These are phyloP conservation scores for Gorgonomyces haynaldii DNA, from an alignment of 192 early-diverging fungal genomes.

Conservation along the genomic window DNA sequence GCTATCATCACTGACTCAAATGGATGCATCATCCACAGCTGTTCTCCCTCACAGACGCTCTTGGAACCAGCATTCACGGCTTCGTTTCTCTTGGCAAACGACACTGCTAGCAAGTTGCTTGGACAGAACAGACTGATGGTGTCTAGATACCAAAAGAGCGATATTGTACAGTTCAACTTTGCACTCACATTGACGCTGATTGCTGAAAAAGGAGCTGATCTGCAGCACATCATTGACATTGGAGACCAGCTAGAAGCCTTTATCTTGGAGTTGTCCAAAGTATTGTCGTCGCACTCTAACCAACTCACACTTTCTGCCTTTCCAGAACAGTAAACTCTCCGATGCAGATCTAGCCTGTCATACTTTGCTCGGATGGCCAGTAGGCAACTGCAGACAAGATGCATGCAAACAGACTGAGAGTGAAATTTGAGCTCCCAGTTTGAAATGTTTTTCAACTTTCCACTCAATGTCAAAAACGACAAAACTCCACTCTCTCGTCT, in stretches of 20 bases:
- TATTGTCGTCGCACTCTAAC: too few relatives aligned
- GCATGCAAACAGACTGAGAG: too few relatives aligned
- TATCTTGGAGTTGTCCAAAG: not conserved
- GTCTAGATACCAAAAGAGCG: slow-evolving; percentile 1
- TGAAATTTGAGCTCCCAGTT: too few relatives aligned
- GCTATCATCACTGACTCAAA: not conserved
- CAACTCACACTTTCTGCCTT: too few relatives aligned
- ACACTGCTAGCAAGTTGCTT: not conserved
- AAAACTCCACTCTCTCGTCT: slow-evolving; percentile 46
- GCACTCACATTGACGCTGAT: slow-evolving; percentile 4
- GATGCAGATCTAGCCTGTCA: too few relatives aligned
- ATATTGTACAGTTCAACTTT: slow-evolving; percentile 7
- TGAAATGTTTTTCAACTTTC: too few relatives aligned
- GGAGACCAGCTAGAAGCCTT: not conserved
- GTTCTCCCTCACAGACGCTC: slow-evolving; percentile 1
- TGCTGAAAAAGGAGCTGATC: slow-evolving; percentile 2
- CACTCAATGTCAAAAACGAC: too few relatives aligned
- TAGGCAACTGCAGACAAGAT: too few relatives aligned
- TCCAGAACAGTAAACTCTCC: too few relatives aligned
- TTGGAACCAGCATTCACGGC: slow-evolving; percentile 9
- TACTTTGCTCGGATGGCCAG: too few relatives aligned
- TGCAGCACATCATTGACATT: not conserved
- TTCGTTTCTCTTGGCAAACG: slow-evolving; percentile 2
- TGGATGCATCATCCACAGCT: not conserved
- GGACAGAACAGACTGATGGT: slow-evolving; percentile 2